Evolutionary conservation across 495 filamentous ascomycete genomes (phyloP).

Genomic region (Trichoderma reesei): DNA sequence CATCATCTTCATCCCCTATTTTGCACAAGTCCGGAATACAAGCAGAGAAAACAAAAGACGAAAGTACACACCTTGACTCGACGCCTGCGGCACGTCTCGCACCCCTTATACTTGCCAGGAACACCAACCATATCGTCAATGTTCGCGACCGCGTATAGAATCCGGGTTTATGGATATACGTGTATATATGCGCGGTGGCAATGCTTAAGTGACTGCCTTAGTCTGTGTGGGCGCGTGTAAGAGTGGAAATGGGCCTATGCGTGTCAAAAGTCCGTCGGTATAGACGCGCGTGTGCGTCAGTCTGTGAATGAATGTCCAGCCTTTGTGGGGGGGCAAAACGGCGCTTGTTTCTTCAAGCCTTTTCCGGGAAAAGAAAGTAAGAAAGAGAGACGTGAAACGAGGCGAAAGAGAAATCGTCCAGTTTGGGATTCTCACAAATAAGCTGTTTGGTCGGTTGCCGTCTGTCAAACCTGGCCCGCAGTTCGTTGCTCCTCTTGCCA

Average conservation of each 20-base stretch:
- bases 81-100: constrained; percentile 34
- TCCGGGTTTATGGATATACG: background rate
- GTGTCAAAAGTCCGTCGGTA: too few relatives aligned
- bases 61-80: constrained; percentile 25
- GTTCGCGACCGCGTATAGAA: background rate
- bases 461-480: background rate
- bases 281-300: background rate
- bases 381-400: background rate
- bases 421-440: background rate
- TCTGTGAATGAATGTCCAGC: background rate
- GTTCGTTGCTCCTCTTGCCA: background rate
- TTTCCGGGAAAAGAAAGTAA: background rate
- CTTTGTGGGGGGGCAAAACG: background rate
- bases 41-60: background rate
- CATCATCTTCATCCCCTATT: background rate
- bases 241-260: background rate
- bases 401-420: background rate
- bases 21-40: background rate
- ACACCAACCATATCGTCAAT: constrained; percentile 31
- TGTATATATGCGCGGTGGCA: background rate
- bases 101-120: constrained; percentile 39
- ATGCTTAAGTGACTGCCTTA: background rate
- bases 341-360: background rate
- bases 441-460: background rate
- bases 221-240: background rate